Evolutionary conservation across 176 grass and related monocot species (phyloP), one percentile per base, ranked within the genome.

Genomic region (Aegilops tauschii): DNA sequence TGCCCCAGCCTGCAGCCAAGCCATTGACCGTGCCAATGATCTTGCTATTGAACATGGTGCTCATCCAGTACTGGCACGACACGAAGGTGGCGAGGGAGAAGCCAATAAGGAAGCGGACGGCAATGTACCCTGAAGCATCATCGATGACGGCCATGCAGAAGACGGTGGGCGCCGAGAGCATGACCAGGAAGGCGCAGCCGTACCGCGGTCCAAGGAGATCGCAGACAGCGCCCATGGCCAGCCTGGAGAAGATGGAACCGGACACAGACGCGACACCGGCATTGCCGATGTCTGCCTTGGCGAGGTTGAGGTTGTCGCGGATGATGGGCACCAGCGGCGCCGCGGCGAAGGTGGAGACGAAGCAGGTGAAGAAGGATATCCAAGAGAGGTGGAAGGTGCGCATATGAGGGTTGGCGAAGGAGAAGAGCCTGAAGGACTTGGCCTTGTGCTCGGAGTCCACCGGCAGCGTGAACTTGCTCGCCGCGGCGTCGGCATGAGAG

Each of bases 391-490:
- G 69, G 9, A 42, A 42, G 35, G 72, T 75, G 23, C 72, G 72
- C 72, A 75, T 75, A 25, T 75, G 72, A 0, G 72, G 72, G 72
- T 75, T 75, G 40, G 72, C 72, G 12, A 75, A 75, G 40, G 72
- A 75, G 72, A 75, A 75, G 23, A 75, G 72, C 23, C 13, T 7
- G 40, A 75, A 75, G 40, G 45, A 47, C 47, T 50, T 16, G 14
- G 96, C 93, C 91, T 98, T 98, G 90, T 95, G 86, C 93, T 94
- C 96, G 1, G 96, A 94, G 88, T 97, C 95, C 21, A 98, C 96
- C 0, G 96, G 93, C 2, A 98, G 78, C 4, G 52, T 40, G 85
- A 98, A 98, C 87, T 82, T 89, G 23, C 32, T 67, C 5, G 71
- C 70, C 1, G 40, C 40, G 3, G 3, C 3, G 64, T 66, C 27